These are phyloP conservation scores for Boletus eberwhitei DNA, from an alignment of 768 basidiomycete species.

Conservation along the genomic window DNA sequence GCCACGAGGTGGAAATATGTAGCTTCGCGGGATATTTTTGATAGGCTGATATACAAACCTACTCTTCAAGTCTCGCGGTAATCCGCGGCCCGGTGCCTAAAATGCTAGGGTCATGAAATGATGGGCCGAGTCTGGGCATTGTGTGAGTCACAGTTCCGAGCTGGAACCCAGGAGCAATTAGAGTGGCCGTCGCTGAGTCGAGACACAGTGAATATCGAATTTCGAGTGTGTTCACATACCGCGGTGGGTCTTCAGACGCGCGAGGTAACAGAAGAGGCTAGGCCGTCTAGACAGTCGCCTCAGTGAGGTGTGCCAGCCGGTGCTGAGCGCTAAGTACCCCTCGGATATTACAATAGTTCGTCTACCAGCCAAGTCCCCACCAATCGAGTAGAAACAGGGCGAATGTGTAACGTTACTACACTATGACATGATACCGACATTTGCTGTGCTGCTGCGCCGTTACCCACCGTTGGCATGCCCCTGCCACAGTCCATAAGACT, in stretches of 20 bases:
- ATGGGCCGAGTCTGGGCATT: no score
- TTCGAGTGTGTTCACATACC: not conserved
- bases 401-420: slow-evolving; percentile 5
- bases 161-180: not conserved
- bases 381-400: slow-evolving; percentile 9
- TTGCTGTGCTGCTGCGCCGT: not conserved
- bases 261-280: not conserved
- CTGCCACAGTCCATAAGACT: slow-evolving; percentile 90
- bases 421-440: slow-evolving; percentile 7
- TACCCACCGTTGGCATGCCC: slow-evolving; percentile 47
- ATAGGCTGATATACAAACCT: not conserved
- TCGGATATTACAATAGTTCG: slow-evolving; percentile 17
- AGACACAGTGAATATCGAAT: not conserved
- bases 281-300: not conserved
- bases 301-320: slow-evolving; percentile 7
- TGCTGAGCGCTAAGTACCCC: slow-evolving; percentile 10
- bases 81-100: no score
- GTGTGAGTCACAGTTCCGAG: not conserved
- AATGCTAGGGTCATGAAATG: no score
- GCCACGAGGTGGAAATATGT: no score
- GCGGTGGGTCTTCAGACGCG: not conserved
- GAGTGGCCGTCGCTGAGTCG: not conserved
- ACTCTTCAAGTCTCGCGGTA: no score
- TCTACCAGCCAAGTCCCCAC: slow-evolving; percentile 13
- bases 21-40: not conserved